phyloP scores from a whole-genome alignment of 257 asterid species.

The Craterostigma plantagineum region DNA sequence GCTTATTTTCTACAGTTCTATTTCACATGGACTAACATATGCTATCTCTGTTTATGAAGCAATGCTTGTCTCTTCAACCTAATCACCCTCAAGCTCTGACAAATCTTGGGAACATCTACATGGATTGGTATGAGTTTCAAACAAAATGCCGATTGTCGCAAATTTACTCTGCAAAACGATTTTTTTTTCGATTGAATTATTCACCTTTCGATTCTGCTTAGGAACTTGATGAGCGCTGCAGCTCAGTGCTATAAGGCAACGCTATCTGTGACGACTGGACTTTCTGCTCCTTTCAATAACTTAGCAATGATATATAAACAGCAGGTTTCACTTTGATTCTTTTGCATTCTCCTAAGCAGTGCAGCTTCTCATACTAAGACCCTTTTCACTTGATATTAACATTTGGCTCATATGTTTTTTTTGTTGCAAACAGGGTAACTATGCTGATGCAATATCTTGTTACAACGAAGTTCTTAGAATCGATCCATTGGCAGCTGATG shows the following conservation, averaged over 20 bases:
- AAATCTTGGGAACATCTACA: slow-evolving; percentile 90
- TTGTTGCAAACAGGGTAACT: slow-evolving; percentile 56
- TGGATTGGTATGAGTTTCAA: slow-evolving; percentile 68
- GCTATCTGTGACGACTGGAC: slow-evolving; percentile 73
- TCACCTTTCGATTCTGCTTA: slow-evolving; percentile 13
- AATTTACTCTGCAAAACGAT: not conserved
- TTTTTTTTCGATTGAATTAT: not conserved
- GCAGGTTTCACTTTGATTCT: slow-evolving; percentile 33
- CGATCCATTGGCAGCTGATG: slow-evolving; percentile 95
- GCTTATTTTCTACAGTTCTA: not conserved
- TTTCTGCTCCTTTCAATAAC: slow-evolving; percentile 92
- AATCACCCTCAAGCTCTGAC: slow-evolving; percentile 97
- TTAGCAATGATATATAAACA: slow-evolving; percentile 90
- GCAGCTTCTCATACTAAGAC: not conserved
- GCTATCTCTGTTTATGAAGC: slow-evolving; percentile 30
- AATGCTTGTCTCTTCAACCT: slow-evolving; percentile 89
- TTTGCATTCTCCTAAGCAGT: not conserved
- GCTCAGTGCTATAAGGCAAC: slow-evolving; percentile 96
- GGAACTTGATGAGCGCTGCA: slow-evolving; percentile 95
- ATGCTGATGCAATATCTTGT: slow-evolving; percentile 93
- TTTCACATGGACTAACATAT: not conserved
- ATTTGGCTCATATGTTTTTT: not conserved
- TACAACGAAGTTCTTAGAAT: slow-evolving; percentile 89
- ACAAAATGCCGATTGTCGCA: slow-evolving; percentile 2
- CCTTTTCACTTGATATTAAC: not conserved